A percentile compares a stretch with the other conserved stretches of the same genome.
Conservation (phyloP, 176 grass and related monocot genomes). For the barley (Hordeum vulgare) region DNA sequence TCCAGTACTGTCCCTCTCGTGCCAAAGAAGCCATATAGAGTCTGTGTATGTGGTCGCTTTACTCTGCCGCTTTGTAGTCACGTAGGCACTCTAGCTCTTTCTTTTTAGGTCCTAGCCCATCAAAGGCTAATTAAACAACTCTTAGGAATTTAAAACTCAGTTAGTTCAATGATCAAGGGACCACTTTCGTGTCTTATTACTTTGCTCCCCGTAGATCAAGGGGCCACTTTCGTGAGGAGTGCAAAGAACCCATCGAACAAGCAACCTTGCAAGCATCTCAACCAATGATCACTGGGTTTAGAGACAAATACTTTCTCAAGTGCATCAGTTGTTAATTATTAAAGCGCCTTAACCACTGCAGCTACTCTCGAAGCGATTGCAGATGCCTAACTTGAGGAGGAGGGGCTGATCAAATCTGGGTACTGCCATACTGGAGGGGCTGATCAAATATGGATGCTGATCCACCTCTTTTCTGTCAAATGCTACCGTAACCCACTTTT, state of each 20-base stretch:
- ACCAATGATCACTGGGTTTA: background rate
- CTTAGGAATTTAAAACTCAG: background rate
- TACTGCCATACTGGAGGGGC: background rate
- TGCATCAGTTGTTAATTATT: too few species aligned
- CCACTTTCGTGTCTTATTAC: background rate
- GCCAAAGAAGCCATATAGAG: background rate
- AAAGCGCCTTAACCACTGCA: background rate
- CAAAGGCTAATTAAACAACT: background rate
- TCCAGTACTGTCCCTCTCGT: background rate
- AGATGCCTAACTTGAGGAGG: background rate
- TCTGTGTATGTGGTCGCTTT: background rate
- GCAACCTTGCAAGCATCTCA: background rate
- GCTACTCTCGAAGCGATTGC: background rate
- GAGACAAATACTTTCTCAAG: background rate
- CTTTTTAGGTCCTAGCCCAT: background rate
- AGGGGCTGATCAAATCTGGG: background rate
- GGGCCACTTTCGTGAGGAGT: background rate
- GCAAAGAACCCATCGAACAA: background rate
- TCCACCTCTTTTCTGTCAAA: background rate
- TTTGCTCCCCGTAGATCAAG: too few species aligned
- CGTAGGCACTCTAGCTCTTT: background rate
- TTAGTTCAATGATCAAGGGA: background rate
- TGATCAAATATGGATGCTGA: background rate
- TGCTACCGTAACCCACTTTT: too few species aligned
- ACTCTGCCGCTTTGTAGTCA: background rate